Conservation (phyloP, 2,329 filamentous ascomycete genomes). For the Nannizziopsis barbatae region DNA sequence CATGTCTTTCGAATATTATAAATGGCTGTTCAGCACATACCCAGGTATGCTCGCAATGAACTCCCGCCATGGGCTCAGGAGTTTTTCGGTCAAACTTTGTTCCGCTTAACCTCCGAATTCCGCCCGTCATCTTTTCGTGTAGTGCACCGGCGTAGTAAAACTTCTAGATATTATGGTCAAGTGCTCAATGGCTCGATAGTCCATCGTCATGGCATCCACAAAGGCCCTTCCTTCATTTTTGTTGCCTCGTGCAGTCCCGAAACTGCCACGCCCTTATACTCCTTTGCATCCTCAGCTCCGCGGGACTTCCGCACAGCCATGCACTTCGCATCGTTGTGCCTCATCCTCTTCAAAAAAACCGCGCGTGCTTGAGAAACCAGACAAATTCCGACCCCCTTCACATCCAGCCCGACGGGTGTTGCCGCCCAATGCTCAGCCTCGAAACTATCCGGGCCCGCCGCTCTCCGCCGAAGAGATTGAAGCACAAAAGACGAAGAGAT, state of each 20-base stretch:
- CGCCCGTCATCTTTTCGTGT: too few relatives aligned
- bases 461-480: conserved; percentile 54
- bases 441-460: conserved; percentile 61
- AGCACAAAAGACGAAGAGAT: conserved; percentile 58
- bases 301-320: conserved; percentile 7
- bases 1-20: too few relatives aligned
- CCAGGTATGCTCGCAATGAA: too few relatives aligned
- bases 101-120: too few relatives aligned
- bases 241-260: conserved; percentile 44
- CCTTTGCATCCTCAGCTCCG: conserved; percentile 5
- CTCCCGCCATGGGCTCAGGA: too few relatives aligned
- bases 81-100: too few relatives aligned
- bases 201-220: conserved; percentile 13
- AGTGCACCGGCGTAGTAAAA: too few relatives aligned
- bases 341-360: conserved; percentile 15
- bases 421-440: conserved; percentile 41
- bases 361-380: conserved; percentile 68
- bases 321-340: conserved; percentile 19
- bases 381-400: conserved; percentile 83
- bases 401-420: conserved; percentile 61
- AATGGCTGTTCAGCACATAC: too few relatives aligned
- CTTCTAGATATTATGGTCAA: too few relatives aligned
- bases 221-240: conserved; percentile 52
- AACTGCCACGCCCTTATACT: conserved; percentile 18
- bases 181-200: too few relatives aligned